Evolutionary conservation across 345 rosid species (phyloP).

Genomic region (Anastatica hierochuntica): DNA sequence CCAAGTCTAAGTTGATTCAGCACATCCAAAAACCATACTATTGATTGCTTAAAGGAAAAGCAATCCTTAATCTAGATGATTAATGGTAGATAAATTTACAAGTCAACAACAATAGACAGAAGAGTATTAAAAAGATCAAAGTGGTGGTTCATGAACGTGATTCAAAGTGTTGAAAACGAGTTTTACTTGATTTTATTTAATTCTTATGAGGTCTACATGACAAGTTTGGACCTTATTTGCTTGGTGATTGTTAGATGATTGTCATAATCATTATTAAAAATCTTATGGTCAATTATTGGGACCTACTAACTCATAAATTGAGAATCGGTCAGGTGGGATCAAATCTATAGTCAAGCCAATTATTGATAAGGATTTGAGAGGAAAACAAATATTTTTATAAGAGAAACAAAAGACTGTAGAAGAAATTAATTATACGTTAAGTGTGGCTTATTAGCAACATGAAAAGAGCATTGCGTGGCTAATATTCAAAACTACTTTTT

Average conservation of each 20-base stretch:
- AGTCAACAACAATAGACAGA: slow-evolving; percentile 1
- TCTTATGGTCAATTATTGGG: slow-evolving; percentile 11
- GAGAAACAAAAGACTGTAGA: too few species aligned
- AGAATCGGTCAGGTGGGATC: neutral
- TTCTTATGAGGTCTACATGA: too few species aligned
- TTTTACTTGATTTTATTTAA: neutral
- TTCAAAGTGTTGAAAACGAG: neutral
- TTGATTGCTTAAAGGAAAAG: too few species aligned
- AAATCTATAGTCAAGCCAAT: slow-evolving; percentile 4
- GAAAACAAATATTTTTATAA: neutral
- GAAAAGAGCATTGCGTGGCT: neutral
- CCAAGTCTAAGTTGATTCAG: too few species aligned
- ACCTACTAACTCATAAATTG: slow-evolving; percentile 1
- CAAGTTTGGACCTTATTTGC: too few species aligned
- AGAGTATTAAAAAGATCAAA: neutral
- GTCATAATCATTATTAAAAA: neutral
- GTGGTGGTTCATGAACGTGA: neutral
- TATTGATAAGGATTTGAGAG: neutral
- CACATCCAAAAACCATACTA: too few species aligned
- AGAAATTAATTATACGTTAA: too few species aligned
- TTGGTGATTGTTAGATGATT: too few species aligned
- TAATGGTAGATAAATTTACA: neutral
- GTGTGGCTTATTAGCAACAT: neutral
- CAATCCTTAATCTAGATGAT: too few species aligned
- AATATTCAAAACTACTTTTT: too few species aligned